A percentile compares a stretch with the other conserved stretches of the same genome.
These are phyloP conservation scores for Sarocladium brachiariae DNA, from an alignment of 2,329 filamentous ascomycete genomes.

Conservation along the genomic window DNA sequence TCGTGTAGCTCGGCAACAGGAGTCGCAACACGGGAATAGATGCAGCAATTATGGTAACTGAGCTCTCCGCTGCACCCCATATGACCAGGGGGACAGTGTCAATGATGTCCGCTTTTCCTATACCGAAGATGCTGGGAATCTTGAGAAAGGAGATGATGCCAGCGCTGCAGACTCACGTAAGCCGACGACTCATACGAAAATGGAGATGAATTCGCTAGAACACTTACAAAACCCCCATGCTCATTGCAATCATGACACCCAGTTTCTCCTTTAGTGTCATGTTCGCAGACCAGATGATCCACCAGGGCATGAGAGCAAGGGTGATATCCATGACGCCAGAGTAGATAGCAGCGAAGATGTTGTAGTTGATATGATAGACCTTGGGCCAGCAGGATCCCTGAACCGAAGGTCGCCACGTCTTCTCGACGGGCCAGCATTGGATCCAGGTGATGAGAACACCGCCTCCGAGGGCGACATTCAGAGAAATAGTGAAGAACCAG, in stretches of 20 bases:
- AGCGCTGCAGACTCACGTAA: conserved; percentile 18
- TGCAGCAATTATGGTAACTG: conserved; percentile 16
- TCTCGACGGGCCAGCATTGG: conserved; percentile 17
- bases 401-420: conserved; percentile 20
- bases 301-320: conserved; percentile 33
- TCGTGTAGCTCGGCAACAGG: conserved; percentile 4
- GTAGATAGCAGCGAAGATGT: conserved; percentile 20
- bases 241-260: conserved; percentile 34
- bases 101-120: conserved; percentile 15
- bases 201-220: too few species aligned
- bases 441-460: conserved; percentile 16
- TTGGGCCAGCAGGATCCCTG: conserved; percentile 23
- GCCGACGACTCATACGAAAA: not conserved
- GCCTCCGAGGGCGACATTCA: conserved; percentile 15
- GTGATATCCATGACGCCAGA: conserved; percentile 32
- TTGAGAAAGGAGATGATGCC: conserved; percentile 25
- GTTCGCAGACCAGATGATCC: conserved; percentile 30
- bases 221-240: conserved; percentile 33
- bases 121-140: conserved; percentile 19
- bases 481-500: conserved; percentile 20
- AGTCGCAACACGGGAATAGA: conserved; percentile 11
- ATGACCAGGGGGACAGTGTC: conserved; percentile 15
- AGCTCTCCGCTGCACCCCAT: conserved; percentile 16
- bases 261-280: conserved; percentile 34
- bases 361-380: conserved; percentile 11